Evolutionary conservation across 106 monocot species (phyloP).

Genomic region (Gastrodia elata): DNA sequence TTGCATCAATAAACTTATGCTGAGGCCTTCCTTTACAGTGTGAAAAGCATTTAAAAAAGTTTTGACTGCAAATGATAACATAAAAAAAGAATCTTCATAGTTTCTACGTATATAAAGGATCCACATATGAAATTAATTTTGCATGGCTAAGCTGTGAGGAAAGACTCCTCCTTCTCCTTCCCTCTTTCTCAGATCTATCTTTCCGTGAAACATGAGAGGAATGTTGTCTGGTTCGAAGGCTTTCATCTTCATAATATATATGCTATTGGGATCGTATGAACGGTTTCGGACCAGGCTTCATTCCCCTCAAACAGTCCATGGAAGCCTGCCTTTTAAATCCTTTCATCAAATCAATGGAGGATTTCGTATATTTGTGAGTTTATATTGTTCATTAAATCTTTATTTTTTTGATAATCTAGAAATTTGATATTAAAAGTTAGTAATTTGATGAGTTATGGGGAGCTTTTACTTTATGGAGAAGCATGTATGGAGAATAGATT

Average conservation of each 20-base stretch:
- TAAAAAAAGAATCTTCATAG: not conserved
- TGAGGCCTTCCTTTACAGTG: not conserved
- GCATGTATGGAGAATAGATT: constrained; percentile 7
- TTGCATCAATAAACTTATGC: constrained; percentile 1
- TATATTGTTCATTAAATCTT: not conserved
- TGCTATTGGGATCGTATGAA: not conserved
- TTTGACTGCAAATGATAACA: constrained; percentile 7
- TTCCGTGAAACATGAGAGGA: constrained; percentile 33
- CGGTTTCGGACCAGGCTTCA: constrained; percentile 33
- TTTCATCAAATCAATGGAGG: not conserved
- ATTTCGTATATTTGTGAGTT: not conserved
- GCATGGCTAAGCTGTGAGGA: not conserved
- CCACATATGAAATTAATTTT: not conserved
- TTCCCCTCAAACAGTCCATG: constrained; percentile 27
- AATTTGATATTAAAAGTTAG: not conserved
- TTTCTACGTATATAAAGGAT: constrained; percentile 8
- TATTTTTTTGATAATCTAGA: not conserved
- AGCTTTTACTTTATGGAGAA: constrained; percentile 1
- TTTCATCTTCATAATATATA: not conserved
- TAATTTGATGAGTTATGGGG: not conserved
- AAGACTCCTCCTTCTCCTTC: not conserved
- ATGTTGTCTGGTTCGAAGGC: constrained; percentile 54
- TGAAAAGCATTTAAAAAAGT: constrained; percentile 14
- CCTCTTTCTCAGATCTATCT: constrained; percentile 2
- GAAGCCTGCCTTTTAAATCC: not conserved